These are phyloP conservation scores for Fusarium equiseti DNA, from an alignment of 2,329 filamentous ascomycete genomes.

Conservation along the genomic window DNA sequence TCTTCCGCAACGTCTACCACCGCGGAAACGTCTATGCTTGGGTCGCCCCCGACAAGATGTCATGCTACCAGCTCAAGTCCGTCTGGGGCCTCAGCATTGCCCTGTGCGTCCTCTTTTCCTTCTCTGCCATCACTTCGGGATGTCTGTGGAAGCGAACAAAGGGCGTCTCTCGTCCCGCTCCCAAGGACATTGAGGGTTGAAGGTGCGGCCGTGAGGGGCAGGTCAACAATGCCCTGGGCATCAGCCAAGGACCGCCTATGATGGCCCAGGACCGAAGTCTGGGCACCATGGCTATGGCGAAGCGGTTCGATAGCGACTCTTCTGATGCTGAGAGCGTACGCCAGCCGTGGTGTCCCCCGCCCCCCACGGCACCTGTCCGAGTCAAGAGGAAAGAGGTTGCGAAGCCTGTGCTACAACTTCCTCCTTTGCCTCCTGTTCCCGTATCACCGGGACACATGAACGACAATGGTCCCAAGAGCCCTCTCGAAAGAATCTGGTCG, in stretches of 20 bases:
- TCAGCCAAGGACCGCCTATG: constrained; percentile 33
- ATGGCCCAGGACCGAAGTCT: constrained; percentile 51
- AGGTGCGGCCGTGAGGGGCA: constrained; percentile 59
- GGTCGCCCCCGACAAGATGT: constrained; percentile 66
- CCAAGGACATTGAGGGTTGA: constrained; percentile 64
- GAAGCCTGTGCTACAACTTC: constrained; percentile 48
- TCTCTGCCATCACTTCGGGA: constrained; percentile 68
- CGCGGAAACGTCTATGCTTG: constrained; percentile 56
- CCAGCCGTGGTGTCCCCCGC: constrained; percentile 51
- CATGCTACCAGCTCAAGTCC: constrained; percentile 87
- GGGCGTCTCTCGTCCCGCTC: constrained; percentile 49
- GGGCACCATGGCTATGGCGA: constrained; percentile 54
- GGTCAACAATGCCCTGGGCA: constrained; percentile 31
- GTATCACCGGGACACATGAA: constrained; percentile 36
- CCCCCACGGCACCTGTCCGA: constrained; percentile 53
- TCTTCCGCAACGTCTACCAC: constrained; percentile 57
- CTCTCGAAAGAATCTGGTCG: constrained; percentile 49
- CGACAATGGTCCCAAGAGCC: constrained; percentile 39
- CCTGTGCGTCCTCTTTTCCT: constrained; percentile 77
- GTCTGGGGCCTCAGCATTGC: constrained; percentile 89
- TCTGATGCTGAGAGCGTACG: constrained; percentile 48
- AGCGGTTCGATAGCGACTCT: constrained; percentile 51
- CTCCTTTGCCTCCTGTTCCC: constrained; percentile 48
- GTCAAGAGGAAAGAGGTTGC: constrained; percentile 46
- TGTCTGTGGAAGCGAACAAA: constrained; percentile 74